A percentile compares a stretch with the other conserved stretches of the same genome.
Evolutionary conservation across 2,329 filamentous ascomycete species (phyloP).

Genomic region (Herpotrichia juniperi): DNA sequence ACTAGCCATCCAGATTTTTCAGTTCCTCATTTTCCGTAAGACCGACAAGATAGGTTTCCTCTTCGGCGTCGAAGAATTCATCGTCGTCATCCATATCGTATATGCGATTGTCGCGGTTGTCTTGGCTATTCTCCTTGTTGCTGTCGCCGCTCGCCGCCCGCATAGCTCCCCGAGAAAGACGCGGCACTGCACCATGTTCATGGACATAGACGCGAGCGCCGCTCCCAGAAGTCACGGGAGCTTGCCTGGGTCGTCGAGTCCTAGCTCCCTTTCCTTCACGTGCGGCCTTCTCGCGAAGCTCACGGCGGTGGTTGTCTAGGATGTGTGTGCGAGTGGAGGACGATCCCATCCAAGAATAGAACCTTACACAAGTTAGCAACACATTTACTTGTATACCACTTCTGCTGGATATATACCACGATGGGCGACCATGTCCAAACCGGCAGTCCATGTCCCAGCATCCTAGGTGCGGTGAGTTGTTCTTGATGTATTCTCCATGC

Average conservation of each 20-base stretch:
- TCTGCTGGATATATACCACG: slow-evolving; percentile 12
- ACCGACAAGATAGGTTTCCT: background rate
- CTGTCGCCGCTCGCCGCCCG: background rate
- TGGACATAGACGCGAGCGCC: background rate
- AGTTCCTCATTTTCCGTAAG: background rate
- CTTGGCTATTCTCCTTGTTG: background rate
- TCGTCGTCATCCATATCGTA: slow-evolving; percentile 16
- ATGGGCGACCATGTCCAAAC: slow-evolving; percentile 14
- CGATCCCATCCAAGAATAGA: slow-evolving; percentile 21
- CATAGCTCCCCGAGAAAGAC: background rate
- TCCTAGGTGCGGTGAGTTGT: slow-evolving; percentile 17
- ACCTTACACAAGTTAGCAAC: background rate
- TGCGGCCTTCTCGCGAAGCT: slow-evolving; percentile 3
- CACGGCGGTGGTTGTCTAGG: slow-evolving; percentile 7
- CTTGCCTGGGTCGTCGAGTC: background rate
- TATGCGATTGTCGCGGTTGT: too few relatives aligned
- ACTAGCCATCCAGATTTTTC: background rate
- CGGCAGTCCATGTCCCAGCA: slow-evolving; percentile 22
- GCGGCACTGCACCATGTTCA: background rate
- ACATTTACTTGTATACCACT: background rate
- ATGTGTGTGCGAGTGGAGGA: slow-evolving; percentile 14
- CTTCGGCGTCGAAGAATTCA: slow-evolving; percentile 23
- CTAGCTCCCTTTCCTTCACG: background rate
- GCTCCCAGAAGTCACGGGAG: background rate
- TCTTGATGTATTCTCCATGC: slow-evolving; percentile 12